Conservation (phyloP, 2,329 filamentous ascomycete species). For the Periconia digitata region DNA sequence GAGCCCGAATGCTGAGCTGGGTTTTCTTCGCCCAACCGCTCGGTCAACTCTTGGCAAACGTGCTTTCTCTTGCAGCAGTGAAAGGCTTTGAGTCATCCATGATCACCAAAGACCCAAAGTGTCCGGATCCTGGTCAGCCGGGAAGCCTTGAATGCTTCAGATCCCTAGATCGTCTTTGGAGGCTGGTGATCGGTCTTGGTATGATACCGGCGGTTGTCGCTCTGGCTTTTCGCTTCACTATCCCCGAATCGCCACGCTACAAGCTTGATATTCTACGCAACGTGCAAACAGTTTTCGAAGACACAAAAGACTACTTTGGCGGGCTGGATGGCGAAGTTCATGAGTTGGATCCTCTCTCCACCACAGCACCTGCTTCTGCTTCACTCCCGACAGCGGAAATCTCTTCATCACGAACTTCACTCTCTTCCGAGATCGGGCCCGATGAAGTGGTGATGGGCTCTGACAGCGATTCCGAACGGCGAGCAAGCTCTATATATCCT, state of each 20-base stretch:
- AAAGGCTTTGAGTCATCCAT: conserved; percentile 29
- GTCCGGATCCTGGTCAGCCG: conserved; percentile 9
- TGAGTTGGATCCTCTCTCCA: conserved; percentile 30
- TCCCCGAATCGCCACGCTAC: conserved; percentile 45
- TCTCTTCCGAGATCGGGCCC: conserved; percentile 28
- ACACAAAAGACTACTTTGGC: conserved; percentile 36
- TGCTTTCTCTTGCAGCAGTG: conserved; percentile 32
- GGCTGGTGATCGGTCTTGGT: conserved; percentile 45
- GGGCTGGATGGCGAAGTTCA: conserved; percentile 25
- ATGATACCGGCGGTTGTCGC: conserved; percentile 42
- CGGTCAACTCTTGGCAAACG: conserved; percentile 39
- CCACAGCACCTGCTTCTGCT: background rate
- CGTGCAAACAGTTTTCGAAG: conserved; percentile 31
- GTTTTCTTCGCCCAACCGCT: conserved; percentile 48
- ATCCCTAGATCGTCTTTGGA: conserved; percentile 44
- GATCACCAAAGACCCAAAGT: conserved; percentile 14
- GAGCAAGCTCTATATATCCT: conserved; percentile 11
- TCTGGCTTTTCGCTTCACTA: conserved; percentile 43
- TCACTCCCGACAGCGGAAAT: conserved; percentile 2
- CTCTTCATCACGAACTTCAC: conserved; percentile 17
- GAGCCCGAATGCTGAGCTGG: conserved; percentile 45
- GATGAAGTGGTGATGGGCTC: conserved; percentile 25
- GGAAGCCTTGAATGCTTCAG: conserved; percentile 29
- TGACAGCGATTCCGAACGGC: conserved; percentile 28
- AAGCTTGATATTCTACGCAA: conserved; percentile 45